Base-by-base conservation (phyloP, 495 filamentous ascomycete genomes). In the Thermochaetoides thermophila region DNA sequence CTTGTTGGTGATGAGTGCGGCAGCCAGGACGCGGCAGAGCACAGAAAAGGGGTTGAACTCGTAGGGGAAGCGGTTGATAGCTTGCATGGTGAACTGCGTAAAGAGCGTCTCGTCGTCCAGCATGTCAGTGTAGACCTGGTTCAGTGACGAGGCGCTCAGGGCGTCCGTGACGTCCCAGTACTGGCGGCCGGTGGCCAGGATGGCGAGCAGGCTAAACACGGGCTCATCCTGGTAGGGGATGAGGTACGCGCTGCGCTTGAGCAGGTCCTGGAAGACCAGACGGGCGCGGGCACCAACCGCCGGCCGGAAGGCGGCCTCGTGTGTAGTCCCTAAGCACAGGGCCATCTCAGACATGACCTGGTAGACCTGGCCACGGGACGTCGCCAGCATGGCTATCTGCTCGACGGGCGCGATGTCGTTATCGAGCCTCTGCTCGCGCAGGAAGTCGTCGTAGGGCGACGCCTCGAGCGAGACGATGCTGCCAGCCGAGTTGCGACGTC, bases 61-160 rank as follows among this genome's bases (percentile, higher is more conserved):
- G 52, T 80, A 84, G 1, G 89, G 89, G 53, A 84, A 96, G 27
- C 87, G 74, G 33, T 66, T 68, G 14, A 72, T 66, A 2, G 89
- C 72, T 37, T 68, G 59, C 14, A 59, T 52, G 22, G 84, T 66
- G 33, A 81, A 64, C 16, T 49, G 53, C 13, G 59, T 55, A 45
- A 75, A 63, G 8, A 84, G 50, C 3, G 57, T 32, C 7, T 62
- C 47, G 35, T 82, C 70, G 10, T 63, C 59, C 16, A 73, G 50
- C 39, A 78, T 76, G 8, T 57, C 40, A 2, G 45, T 51, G 4
- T 69, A 40, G 7, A 61, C 41, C 24, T 62, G 68, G 8, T 70
- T 66, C 30, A 69, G 60, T 7, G 57, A 46, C 8, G 49, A 37
- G 18, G 56, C 41, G 20, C 56, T 19, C 0, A 23, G 45, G 6